These are phyloP conservation scores for Stephania cephalantha DNA, from an alignment of 164 flowering plant genomes.

Conservation along the genomic window DNA sequence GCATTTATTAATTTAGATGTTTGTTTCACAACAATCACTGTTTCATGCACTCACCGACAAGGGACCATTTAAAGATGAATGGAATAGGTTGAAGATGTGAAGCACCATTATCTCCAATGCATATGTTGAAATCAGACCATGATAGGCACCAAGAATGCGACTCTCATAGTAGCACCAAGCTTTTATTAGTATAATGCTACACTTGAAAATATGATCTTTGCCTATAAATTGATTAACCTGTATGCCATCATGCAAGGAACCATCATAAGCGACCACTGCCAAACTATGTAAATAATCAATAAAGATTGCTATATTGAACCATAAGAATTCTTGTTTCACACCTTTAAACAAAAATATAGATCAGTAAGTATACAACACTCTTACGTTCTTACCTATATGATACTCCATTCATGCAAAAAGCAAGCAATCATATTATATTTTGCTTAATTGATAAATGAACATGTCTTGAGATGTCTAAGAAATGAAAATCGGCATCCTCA, in stretches of 20 bases:
- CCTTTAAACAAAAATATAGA: background rate
- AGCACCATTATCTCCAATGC: constrained; percentile 85
- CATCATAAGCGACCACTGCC: background rate
- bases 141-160: constrained; percentile 90
- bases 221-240: constrained; percentile 73
- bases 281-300: background rate
- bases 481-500: background rate
- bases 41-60: constrained; percentile 47
- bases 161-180: constrained; percentile 98
- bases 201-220: constrained; percentile 72
- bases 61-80: constrained; percentile 66
- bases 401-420: background rate
- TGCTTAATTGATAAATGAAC: background rate
- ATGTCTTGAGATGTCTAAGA: background rate
- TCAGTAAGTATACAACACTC: background rate
- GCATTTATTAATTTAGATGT: background rate
- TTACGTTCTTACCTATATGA: background rate
- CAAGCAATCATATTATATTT: background rate
- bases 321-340: background rate
- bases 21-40: background rate
- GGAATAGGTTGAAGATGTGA: constrained; percentile 69
- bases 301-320: background rate
- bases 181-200: constrained; percentile 77
- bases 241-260: constrained; percentile 6
- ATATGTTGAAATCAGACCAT: constrained; percentile 88